phyloP scores from a whole-genome alignment of 306 rosid genomes.

The Rosa rugosa region DNA sequence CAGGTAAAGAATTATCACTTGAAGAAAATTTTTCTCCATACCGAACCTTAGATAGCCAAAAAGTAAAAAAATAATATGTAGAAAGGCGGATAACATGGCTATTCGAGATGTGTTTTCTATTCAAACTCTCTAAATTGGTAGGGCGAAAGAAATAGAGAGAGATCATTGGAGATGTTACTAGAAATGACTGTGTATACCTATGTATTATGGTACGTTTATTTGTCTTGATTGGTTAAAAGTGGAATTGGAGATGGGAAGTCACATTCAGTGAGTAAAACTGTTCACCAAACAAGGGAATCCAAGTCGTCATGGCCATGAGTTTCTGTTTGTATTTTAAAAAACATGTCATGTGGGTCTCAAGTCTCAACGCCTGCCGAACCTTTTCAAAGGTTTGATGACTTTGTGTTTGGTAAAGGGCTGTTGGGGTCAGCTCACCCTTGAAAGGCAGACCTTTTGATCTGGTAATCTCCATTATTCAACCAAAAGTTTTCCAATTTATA shows the following conservation, averaged over 20 bases:
- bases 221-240: not conserved
- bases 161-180: not conserved
- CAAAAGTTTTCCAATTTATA: not conserved
- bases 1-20: not conserved
- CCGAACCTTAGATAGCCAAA: not conserved
- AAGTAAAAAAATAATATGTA: not conserved
- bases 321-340: not conserved
- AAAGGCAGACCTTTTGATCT: constrained; percentile 1
- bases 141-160: not conserved
- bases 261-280: constrained; percentile 2
- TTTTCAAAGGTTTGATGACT: constrained; percentile 4
- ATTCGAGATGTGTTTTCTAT: not conserved
- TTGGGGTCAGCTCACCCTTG: not conserved
- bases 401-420: constrained; percentile 12
- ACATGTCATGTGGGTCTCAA: constrained; percentile 1
- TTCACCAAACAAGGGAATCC: constrained; percentile 27
- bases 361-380: constrained; percentile 15
- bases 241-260: constrained; percentile 8
- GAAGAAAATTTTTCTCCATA: not conserved
- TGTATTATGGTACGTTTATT: not conserved
- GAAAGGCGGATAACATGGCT: not conserved
- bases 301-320: constrained; percentile 14
- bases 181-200: not conserved
- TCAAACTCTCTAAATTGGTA: not conserved
- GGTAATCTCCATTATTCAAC: not conserved